phyloP scores from a whole-genome alignment of 2,329 filamentous ascomycete species.

The Colletotrichum sp. region DNA sequence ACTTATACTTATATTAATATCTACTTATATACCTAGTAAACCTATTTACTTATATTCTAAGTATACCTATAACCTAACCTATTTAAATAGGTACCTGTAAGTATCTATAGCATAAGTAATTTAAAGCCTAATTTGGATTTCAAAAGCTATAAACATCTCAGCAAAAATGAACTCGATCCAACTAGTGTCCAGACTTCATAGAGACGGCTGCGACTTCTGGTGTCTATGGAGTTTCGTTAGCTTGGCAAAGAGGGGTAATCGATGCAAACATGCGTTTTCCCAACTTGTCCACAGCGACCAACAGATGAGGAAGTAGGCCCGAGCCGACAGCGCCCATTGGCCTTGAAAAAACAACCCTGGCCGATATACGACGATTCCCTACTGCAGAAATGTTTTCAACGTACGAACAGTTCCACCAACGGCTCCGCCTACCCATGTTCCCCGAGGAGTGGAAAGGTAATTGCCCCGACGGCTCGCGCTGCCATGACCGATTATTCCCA shows the following conservation, averaged over 20 bases:
- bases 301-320: not conserved
- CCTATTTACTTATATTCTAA: too few relatives aligned
- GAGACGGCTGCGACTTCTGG: not conserved
- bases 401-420: not conserved
- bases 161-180: not conserved
- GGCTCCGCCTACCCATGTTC: not conserved
- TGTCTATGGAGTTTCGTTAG: not conserved
- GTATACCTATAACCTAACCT: too few relatives aligned
- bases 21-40: too few relatives aligned
- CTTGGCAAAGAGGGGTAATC: not conserved
- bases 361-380: not conserved
- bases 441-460: not conserved
- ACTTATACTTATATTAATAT: too few relatives aligned
- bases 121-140: too few relatives aligned
- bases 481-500: not conserved
- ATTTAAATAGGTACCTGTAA: too few relatives aligned
- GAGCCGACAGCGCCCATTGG: not conserved
- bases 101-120: too few relatives aligned
- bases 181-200: not conserved
- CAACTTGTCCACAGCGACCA: not conserved
- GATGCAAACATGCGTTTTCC: not conserved
- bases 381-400: not conserved
- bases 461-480: not conserved
- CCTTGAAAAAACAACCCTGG: not conserved
- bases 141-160: not conserved